Evolutionary conservation across 2,329 filamentous ascomycete genomes (phyloP).

Genomic region (Colletotrichum lindemuthianum): DNA sequence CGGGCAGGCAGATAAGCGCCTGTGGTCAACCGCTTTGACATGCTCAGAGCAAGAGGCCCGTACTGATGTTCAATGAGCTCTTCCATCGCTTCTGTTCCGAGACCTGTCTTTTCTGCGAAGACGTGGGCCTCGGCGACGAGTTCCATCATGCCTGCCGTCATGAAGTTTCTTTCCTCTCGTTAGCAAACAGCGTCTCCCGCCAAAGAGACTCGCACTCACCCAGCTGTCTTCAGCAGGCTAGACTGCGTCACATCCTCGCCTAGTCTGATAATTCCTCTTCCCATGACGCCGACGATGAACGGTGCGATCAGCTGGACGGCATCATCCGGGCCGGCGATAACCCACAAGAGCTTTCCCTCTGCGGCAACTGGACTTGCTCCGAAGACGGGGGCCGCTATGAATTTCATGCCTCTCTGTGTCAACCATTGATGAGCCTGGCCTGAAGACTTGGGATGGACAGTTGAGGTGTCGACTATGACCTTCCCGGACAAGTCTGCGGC

Average conservation of each 20-base stretch:
- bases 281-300: conserved; percentile 53
- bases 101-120: conserved; percentile 56
- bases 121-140: conserved; percentile 60
- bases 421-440: conserved; percentile 43
- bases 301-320: conserved; percentile 50
- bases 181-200: background rate
- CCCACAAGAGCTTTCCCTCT: conserved; percentile 56
- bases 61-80: conserved; percentile 53
- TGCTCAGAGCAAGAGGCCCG: conserved; percentile 48
- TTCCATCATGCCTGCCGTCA: conserved; percentile 60
- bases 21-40: conserved; percentile 50
- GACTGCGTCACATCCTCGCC: conserved; percentile 55
- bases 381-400: conserved; percentile 60
- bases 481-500: conserved; percentile 46
- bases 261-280: conserved; percentile 53
- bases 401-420: conserved; percentile 42
- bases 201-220: conserved; percentile 41
- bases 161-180: conserved; percentile 51
- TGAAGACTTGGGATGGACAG: conserved; percentile 58
- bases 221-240: conserved; percentile 58
- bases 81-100: conserved; percentile 53
- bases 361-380: conserved; percentile 60
- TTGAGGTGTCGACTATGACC: conserved; percentile 60
- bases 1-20: conserved; percentile 49
- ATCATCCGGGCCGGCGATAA: conserved; percentile 52